Evolutionary conservation across 2,329 filamentous ascomycete genomes (phyloP), one percentile per base, ranked within the genome.

Genomic region (Penicillium thymicola): DNA sequence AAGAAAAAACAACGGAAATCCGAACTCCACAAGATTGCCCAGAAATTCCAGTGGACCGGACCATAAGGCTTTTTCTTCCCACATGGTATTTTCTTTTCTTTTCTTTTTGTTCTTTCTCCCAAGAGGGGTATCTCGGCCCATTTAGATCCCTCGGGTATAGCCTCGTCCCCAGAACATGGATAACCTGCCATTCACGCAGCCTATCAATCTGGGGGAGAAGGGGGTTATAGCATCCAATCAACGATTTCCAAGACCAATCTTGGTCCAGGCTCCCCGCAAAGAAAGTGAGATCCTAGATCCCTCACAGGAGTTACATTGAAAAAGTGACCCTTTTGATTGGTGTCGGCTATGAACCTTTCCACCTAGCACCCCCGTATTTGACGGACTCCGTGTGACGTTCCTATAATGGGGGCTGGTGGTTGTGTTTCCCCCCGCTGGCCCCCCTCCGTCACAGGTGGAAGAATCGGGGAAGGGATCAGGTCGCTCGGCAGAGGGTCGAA

Each of bases 341-440:
- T 28, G 37, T 44, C 18, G 48, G 23, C 27, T 38, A 30, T 54
- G 37, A 49, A 42, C 44, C 36, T 41, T 54, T 5, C 5, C 13
- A n/a, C 4, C 14, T 13, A 11, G 2, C 55, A 62, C 61, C 58
- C 43, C 43, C 51, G 36, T 54, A 48, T 57, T 53, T 10, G 48
- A 54, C 38, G 49, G 54, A 9, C 55, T 57, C 55, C 44, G 53
- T 55, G 48, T 46, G 54, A 55, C 54, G 42, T 44, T 46, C 27
- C 48, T n/a, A 32, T 32, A 37, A 27, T 23, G 16, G 27, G 51
- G 51, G 28, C 50, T 38, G 37, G 16, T 38, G 37, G 16, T 43
- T 43, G 23, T 23, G n/a, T 34, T 34, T 9, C 27, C 44, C 41
- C 43, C n/a, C 32, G 16, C 36, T 49, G 3, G 21, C 42, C 37